These are phyloP conservation scores for Trypanosomatidae sp. DNA, from an alignment of 208 protist genomes.

Conservation along the genomic window DNA sequence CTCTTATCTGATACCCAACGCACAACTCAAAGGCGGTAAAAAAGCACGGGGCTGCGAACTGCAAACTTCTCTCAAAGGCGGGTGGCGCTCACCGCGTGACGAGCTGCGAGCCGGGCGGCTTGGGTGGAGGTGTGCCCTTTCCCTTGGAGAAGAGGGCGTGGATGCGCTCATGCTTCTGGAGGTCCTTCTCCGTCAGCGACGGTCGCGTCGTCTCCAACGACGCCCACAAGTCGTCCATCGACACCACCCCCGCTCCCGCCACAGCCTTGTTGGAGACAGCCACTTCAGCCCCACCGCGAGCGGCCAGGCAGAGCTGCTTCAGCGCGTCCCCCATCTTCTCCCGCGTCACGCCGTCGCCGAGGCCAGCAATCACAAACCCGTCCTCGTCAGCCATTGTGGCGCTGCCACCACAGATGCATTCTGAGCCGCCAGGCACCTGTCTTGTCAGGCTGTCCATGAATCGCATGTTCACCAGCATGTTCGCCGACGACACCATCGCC, in stretches of 20 bases:
- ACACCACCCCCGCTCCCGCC: slow-evolving; percentile 29
- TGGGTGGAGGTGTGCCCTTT: slow-evolving; percentile 22
- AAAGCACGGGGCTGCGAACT: too few relatives aligned
- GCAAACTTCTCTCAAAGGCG: neutral
- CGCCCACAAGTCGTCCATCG: slow-evolving; percentile 49
- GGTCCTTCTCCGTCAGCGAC: slow-evolving; percentile 62
- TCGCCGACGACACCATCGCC: slow-evolving; percentile 76
- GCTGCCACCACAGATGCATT: neutral
- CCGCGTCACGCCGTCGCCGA: slow-evolving; percentile 45
- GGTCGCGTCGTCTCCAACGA: slow-evolving; percentile 56
- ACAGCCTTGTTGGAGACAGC: slow-evolving; percentile 4
- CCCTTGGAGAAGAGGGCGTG: slow-evolving; percentile 66
- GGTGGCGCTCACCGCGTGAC: slow-evolving; percentile 32
- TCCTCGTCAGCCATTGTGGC: slow-evolving; percentile 8
- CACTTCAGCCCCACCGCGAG: neutral
- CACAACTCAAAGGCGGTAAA: neutral
- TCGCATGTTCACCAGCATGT: slow-evolving; percentile 66
- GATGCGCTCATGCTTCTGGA: slow-evolving; percentile 68
- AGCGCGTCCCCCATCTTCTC: slow-evolving; percentile 75
- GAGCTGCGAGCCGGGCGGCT: slow-evolving; percentile 46
- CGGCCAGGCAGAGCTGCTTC: slow-evolving; percentile 17
- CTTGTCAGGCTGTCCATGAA: slow-evolving; percentile 57
- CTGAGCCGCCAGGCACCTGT: slow-evolving; percentile 13
- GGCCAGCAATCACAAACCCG: slow-evolving; percentile 50
- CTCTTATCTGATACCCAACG: neutral